phyloP scores from a whole-genome alignment of 805 yeast species.

The Candida ponderosae region DNA sequence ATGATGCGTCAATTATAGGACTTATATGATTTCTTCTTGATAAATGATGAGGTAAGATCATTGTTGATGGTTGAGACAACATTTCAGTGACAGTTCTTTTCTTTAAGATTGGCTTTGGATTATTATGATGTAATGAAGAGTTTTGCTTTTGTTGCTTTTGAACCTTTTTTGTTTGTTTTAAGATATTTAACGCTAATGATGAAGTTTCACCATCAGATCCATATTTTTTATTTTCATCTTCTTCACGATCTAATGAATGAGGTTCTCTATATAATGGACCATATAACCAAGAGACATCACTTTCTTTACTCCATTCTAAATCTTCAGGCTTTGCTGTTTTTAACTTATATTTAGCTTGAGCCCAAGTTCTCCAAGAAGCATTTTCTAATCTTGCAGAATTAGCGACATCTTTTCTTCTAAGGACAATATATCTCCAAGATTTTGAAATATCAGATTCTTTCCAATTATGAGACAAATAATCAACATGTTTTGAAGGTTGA shows the following conservation, averaged over 20 bases:
- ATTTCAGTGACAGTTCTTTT: slow-evolving; percentile 82
- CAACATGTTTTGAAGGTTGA: slow-evolving; percentile 88
- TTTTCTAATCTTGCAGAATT: slow-evolving; percentile 74
- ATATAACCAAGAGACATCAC: slow-evolving; percentile 95
- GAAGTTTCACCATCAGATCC: slow-evolving; percentile 32
- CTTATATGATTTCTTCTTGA: background rate
- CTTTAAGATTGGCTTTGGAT: slow-evolving; percentile 79
- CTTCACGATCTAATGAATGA: slow-evolving; percentile 2
- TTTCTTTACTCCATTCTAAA: slow-evolving; percentile 94
- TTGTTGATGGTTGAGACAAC: slow-evolving; percentile 45
- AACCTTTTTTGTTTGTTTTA: slow-evolving; percentile 7
- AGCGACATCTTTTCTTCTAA: slow-evolving; percentile 77
- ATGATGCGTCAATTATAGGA: slow-evolving; percentile 2
- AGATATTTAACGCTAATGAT: slow-evolving; percentile 10
- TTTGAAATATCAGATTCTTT: slow-evolving; percentile 87
- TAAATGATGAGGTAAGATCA: slow-evolving; percentile 11
- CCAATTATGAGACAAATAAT: slow-evolving; percentile 94
- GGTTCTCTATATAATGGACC: slow-evolving; percentile 54
- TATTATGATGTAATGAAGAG: slow-evolving; percentile 14
- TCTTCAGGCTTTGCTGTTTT: slow-evolving; percentile 83
- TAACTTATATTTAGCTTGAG: slow-evolving; percentile 73
- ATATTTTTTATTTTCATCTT: slow-evolving; percentile 22
- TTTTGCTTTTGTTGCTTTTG: slow-evolving; percentile 8
- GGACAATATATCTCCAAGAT: slow-evolving; percentile 90
- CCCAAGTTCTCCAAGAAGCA: slow-evolving; percentile 99